Base-by-base conservation (phyloP, 768 basidiomycete genomes). In the Russula sp. region DNA sequence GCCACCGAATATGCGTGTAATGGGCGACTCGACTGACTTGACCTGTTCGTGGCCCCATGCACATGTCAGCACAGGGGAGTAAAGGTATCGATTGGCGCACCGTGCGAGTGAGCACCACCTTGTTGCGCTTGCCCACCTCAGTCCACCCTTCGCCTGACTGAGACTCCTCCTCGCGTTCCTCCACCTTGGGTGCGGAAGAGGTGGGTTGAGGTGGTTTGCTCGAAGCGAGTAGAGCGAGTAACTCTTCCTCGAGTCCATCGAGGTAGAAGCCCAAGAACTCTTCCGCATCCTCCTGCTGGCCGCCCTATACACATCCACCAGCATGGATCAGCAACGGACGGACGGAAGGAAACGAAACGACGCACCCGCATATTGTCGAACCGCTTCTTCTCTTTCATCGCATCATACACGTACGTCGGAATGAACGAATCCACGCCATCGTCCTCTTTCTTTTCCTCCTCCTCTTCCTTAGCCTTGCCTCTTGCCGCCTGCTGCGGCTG, bases 241-340 rank as follows among this genome's bases (percentile, higher is more conserved):
- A 72, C 76, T 98, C 96, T 72, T 99, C 96, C 73, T 96, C 93
- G 6, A 99, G 77, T 0, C 94, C 91, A 69, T 98, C 94, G 31
- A 98, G 79, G 76, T 92, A 96, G 76, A 97, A 98, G 3, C 96
- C 96, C n/a, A 98, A 79, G 74, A 97, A 98, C 74, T 99, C 96
- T 74, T 99, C 95, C 10, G 95, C 96, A 62, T 99, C 96, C 73
- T 99, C 96, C 76, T 99, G 96, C 62, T 94, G 91, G 0, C 94
- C 94, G 42, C 91, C 85, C 84, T 93, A 67, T 6, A 35, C 35
- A 35, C 52, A 6, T 37, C 66, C 59, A 42, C 69, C 57, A 37
- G 61, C 39, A 31, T 27, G 13, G 31, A 40, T 58, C 6, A 54
- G 51, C 10, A 52, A 59, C 2, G 31, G 3, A 31, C 8, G 9